A percentile compares a stretch with the other conserved stretches of the same genome.
These are phyloP conservation scores for Verticillium klebahnii DNA, from an alignment of 2,329 filamentous ascomycete genomes.

Conservation along the genomic window DNA sequence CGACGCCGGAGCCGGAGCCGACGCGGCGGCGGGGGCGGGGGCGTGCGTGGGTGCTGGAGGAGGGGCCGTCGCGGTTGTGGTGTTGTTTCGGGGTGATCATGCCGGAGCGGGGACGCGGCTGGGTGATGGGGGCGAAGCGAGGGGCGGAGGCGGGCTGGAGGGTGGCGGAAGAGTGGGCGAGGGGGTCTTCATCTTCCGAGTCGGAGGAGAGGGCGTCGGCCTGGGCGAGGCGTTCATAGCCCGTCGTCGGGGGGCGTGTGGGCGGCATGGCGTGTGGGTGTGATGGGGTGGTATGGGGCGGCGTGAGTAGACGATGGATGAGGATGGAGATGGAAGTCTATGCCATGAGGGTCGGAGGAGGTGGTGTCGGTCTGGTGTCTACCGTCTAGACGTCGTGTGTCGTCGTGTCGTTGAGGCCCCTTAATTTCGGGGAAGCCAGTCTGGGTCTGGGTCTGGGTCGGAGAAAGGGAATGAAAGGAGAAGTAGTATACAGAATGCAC, in stretches of 20 bases:
- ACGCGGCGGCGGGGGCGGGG: constrained; percentile 41
- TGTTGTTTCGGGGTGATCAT: constrained; percentile 51
- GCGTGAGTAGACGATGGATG: neutral
- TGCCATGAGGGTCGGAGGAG: no score
- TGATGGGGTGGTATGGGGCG: neutral
- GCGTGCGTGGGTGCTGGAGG: constrained; percentile 22
- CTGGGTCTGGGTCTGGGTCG: neutral
- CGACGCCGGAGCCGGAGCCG: constrained; percentile 80
- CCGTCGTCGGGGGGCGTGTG: constrained; percentile 67
- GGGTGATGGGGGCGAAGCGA: constrained; percentile 60
- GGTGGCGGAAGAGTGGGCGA: constrained; percentile 49
- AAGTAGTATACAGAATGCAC: constrained; percentile 2
- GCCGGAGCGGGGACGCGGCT: constrained; percentile 55
- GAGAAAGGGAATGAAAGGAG: neutral
- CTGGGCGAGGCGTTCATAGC: constrained; percentile 81
- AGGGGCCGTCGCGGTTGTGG: constrained; percentile 27
- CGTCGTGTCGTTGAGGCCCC: neutral
- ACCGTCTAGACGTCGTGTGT: neutral
- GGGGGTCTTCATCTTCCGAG: constrained; percentile 60
- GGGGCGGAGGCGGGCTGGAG: constrained; percentile 54
- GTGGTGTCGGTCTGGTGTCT: neutral
- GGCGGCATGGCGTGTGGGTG: constrained; percentile 50
- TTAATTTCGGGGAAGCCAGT: neutral
- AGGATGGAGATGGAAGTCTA: neutral
- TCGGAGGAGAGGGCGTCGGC: constrained; percentile 72